Base-by-base conservation (phyloP, 331 rosid species). In the Saraca asoca region DNA sequence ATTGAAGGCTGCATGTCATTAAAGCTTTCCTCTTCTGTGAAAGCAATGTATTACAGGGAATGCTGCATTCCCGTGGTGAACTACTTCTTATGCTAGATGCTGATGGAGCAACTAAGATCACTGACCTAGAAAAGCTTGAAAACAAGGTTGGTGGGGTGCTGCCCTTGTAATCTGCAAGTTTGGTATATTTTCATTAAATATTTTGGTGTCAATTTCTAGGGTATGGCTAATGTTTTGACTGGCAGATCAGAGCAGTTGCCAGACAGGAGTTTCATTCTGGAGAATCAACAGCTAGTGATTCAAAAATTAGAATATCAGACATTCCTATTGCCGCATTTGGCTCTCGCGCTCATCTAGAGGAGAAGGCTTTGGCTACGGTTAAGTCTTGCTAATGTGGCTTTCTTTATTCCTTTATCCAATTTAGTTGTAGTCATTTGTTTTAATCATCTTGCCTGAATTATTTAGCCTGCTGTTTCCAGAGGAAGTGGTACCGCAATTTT, bases 11-110 rank as follows among this genome's bases (percentile, higher is more conserved):
- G 15, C 48, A 5, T 13, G 41, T 62, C 50, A 51, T 39, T 81
- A 77, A 78, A 85, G 88, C 81, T 72, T 76, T 88, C 82, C 84
- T 74, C 83, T 75, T 79, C 62, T 76, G 80, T 75, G 88, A 83
- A 93, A 85, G 91, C 91, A 87, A 85, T 74, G 72, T 67, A 76
- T 89, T 85, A 88, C 91, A 93, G 98, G 96, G 98, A 50, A 93
- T 93, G 95, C 80, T 93, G 75, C 98, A 90, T 80, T 87, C 98
- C 51, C 95, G 98, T 59, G 98, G 96, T 76, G 98, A 93, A 69
- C 70, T 93, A 75, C 94, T 93, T 79, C 86, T 93, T 54, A 93
- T 93, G 98, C 78, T 93, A 66, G 98, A 93, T 78, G 98, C 98
- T 68, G 98, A 93, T 82, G 98, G 98, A 64, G 98, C 98, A 81